Conservation (phyloP, 75 land plant species). For the Adiantum capillusveneris region DNA sequence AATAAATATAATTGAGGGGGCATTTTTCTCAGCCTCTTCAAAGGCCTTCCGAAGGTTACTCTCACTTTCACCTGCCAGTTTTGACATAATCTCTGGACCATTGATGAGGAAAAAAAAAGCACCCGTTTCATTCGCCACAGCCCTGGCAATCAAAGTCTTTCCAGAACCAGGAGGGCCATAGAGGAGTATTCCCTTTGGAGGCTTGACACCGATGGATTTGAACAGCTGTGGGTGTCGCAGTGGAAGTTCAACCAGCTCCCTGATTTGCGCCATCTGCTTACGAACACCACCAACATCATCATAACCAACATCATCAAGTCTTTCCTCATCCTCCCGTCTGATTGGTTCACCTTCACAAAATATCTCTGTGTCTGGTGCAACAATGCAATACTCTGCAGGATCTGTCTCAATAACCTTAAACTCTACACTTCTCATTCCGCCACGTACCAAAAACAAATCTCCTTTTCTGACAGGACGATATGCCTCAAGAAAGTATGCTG, state of each 20-base stretch:
- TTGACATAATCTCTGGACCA: constrained; percentile 86
- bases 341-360: constrained; percentile 82
- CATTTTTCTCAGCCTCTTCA: constrained; percentile 88
- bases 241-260: constrained; percentile 79
- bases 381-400: constrained; percentile 74
- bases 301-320: constrained; percentile 75
- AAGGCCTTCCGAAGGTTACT: constrained; percentile 81
- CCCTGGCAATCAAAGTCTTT: constrained; percentile 76
- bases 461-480: constrained; percentile 78
- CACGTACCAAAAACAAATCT: constrained; percentile 77
- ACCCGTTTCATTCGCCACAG: constrained; percentile 85
- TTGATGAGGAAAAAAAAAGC: constrained; percentile 79
- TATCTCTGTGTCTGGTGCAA: constrained; percentile 80
- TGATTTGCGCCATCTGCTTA: constrained; percentile 83
- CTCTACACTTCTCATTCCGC: constrained; percentile 84
- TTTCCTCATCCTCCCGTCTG: constrained; percentile 66
- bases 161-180: constrained; percentile 90
- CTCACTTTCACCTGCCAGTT: constrained; percentile 82
- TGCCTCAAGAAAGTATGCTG: constrained; percentile 75
- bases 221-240: constrained; percentile 79
- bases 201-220: constrained; percentile 81
- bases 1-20: constrained; percentile 77
- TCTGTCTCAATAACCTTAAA: constrained; percentile 79
- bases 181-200: constrained; percentile 75
- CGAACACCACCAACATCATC: constrained; percentile 93